phyloP scores from a whole-genome alignment of 2,329 filamentous ascomycete genomes.

The Chaetomium strumarium region DNA sequence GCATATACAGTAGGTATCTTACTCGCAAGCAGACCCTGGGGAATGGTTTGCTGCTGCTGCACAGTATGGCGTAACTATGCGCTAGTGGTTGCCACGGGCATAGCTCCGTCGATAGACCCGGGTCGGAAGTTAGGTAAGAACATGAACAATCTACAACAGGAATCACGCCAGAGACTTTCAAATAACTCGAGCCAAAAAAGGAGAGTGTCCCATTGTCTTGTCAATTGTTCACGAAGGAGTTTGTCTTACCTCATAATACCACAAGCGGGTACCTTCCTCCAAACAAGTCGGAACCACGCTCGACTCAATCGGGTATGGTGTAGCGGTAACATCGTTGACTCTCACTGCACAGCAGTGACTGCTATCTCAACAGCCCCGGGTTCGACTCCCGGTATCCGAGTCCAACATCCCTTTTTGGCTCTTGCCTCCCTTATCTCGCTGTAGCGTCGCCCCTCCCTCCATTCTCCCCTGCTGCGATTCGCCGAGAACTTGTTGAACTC shows the following conservation, averaged over 20 bases:
- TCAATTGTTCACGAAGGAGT: background rate
- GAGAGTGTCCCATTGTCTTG: no score
- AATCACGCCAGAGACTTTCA: no score
- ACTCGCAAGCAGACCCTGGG: no score
- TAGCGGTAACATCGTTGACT: conserved; percentile 19
- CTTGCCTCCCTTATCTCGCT: no score
- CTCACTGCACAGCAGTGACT: conserved; percentile 13
- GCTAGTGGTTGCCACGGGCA: background rate
- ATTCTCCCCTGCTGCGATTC: no score
- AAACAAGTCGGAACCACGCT: conserved; percentile 6
- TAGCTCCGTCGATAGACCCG: background rate
- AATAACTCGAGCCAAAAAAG: no score
- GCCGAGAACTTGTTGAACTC: no score
- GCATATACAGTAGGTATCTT: no score
- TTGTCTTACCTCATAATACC: background rate
- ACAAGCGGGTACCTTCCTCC: background rate
- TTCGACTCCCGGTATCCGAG: conserved; percentile 17
- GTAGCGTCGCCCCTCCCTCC: no score
- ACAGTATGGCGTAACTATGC: no score
- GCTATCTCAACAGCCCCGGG: conserved; percentile 15
- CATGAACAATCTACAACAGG: no score
- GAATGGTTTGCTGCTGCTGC: no score
- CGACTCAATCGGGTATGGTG: conserved; percentile 15
- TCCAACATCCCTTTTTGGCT: conserved; percentile 2
- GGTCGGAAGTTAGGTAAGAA: background rate